Base-by-base conservation (phyloP, 352 stramenopile species). In the Globisporangium iwayamae region DNA sequence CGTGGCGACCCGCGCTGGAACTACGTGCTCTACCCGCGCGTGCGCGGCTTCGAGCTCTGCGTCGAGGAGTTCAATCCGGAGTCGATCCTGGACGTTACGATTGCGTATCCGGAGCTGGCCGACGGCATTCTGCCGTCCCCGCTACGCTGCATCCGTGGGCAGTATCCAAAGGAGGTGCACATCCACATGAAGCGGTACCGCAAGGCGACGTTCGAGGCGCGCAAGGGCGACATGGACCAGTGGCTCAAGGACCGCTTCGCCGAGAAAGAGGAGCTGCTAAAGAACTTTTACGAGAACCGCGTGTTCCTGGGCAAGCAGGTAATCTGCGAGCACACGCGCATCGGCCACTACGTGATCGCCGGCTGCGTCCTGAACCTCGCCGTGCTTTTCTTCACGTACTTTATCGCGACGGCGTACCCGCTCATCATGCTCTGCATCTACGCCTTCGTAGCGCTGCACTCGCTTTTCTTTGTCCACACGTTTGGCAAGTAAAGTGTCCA, bases 31-130 rank as follows among this genome's bases (percentile, higher is more conserved):
- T 74, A 87, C 56, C 83, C 85, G 7, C 75, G 83, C 57, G 64
- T 88, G 36, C 77, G 79, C 39, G 85, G 83, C 2, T 93, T 94
- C 56, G 69, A 89, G 53, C 65, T 92, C 2, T 93, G 83, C 41
- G 69, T 80, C 50, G 67, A 86, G 9, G 73, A 91, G 55, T 69
- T 91, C 30, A 74, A 88, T 2, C 85, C 83, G 0, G 75, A 88
- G 45, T 90, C 74, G 34, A 72, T 94, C 16, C 63, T 94, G 14
- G 85, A 94, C 62, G 61, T 93, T 2, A 94, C 85, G 1, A 75
- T 94, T 25, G 85, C 72, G 9, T 94, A 91, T 67, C 83, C 83
- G 0, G 83, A 94, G 63, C 82, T 94, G 2, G 69, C 76, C 10
- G 57, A 87, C 18, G 85, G 85, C 20, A 58, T 94, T 32, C 68